Conservation (phyloP, 208 protist species). For the Crithidia acanthocephali region DNA sequence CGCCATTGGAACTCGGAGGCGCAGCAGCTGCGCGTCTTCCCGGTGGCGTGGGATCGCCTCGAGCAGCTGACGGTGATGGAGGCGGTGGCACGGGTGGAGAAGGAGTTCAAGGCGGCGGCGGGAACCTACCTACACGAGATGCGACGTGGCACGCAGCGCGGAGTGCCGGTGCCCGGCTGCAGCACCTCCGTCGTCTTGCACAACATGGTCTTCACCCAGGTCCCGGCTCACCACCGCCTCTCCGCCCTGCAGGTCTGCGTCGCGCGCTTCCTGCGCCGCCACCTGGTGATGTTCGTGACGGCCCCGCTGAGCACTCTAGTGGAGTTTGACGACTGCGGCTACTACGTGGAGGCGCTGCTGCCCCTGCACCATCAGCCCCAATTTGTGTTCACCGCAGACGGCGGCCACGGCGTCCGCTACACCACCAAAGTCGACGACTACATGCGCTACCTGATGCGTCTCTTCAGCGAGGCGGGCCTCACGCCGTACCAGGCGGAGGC, state of each 20-base stretch:
- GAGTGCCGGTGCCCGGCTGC: conserved; percentile 25
- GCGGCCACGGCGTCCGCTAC: conserved; percentile 14
- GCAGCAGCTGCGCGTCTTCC: conserved; percentile 44
- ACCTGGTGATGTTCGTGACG: conserved; percentile 30
- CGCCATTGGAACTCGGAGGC: conserved; percentile 63
- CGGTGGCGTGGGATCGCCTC: conserved; percentile 28
- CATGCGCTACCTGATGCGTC: conserved; percentile 21
- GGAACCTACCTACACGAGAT: conserved; percentile 10
- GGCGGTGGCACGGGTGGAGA: conserved; percentile 21
- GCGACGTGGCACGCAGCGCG: conserved; percentile 7
- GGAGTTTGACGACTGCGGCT: conserved; percentile 25
- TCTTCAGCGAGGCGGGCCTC: conserved; percentile 18
- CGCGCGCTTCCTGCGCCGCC: conserved; percentile 26
- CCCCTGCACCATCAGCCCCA: conserved; percentile 52
- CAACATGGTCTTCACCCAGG: conserved; percentile 55
- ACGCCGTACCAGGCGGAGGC: conserved; percentile 10
- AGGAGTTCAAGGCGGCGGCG: conserved; percentile 35
- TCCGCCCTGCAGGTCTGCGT: conserved; percentile 39
- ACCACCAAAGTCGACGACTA: not conserved
- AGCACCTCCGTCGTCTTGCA: conserved; percentile 52
- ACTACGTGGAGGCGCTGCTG: conserved; percentile 53
- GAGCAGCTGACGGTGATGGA: conserved; percentile 20
- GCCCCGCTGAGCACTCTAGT: conserved; percentile 42
- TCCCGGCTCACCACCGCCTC: conserved; percentile 33
- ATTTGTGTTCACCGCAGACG: conserved; percentile 38